These are phyloP conservation scores for Mucor mucedo DNA, from an alignment of 371 early-diverging fungal genomes.

Conservation along the genomic window DNA sequence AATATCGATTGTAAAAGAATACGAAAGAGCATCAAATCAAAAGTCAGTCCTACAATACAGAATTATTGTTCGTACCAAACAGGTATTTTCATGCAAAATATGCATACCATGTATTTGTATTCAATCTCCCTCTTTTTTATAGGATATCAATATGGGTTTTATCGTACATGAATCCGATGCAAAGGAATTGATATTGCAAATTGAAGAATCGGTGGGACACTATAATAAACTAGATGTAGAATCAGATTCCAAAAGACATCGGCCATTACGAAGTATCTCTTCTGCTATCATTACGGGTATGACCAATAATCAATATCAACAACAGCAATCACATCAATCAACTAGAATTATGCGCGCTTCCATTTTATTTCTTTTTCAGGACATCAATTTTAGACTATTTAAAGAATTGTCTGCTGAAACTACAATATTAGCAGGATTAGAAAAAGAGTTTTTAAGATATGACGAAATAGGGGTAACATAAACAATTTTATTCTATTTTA, in stretches of 20 bases:
- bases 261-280: constrained; percentile 22
- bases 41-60: constrained; percentile 24
- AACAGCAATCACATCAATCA: neutral
- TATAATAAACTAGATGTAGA: constrained; percentile 15
- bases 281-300: constrained; percentile 22
- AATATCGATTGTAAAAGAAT: constrained; percentile 23
- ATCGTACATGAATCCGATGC: constrained; percentile 21
- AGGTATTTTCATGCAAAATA: constrained; percentile 26
- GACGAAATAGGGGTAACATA: constrained; percentile 55
- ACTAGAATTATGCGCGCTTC: constrained; percentile 18
- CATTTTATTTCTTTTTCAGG: constrained; percentile 20
- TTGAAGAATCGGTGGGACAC: constrained; percentile 15
- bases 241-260: constrained; percentile 3
- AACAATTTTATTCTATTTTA: neutral
- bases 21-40: constrained; percentile 1
- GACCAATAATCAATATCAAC: neutral
- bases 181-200: constrained; percentile 18
- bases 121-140: neutral
- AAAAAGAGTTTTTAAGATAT: constrained; percentile 54
- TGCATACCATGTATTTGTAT: neutral
- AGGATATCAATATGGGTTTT: constrained; percentile 22
- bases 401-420: constrained; percentile 35
- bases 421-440: constrained; percentile 60
- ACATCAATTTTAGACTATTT: constrained; percentile 29
- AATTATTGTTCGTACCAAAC: constrained; percentile 41